These are phyloP conservation scores for Aspergillus fijiensis DNA, from an alignment of 2,329 filamentous ascomycete genomes.

Conservation along the genomic window DNA sequence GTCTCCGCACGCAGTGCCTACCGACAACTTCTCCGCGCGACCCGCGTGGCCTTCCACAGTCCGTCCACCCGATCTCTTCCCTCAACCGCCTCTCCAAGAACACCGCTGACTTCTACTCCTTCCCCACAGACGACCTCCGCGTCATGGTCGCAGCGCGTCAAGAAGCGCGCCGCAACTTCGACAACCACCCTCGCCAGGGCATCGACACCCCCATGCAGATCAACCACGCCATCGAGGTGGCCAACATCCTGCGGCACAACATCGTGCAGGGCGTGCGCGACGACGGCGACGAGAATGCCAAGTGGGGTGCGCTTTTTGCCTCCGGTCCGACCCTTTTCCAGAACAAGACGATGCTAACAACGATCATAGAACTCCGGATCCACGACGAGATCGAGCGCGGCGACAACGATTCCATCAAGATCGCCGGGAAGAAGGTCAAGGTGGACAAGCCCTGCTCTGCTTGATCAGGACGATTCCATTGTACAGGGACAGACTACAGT, in stretches of 20 bases:
- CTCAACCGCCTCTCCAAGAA: too few species aligned
- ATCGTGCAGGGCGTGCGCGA: conserved; percentile 74
- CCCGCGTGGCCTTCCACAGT: conserved; percentile 82
- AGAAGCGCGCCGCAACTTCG: conserved; percentile 74
- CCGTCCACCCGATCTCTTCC: conserved; percentile 4
- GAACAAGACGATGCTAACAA: conserved; percentile 7
- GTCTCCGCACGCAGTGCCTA: conserved; percentile 72
- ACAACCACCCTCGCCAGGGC: conserved; percentile 61
- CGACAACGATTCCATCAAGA: conserved; percentile 87
- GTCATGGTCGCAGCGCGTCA: conserved; percentile 68
- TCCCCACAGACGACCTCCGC: conserved; percentile 62
- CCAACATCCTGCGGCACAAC: conserved; percentile 75
- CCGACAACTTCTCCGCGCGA: conserved; percentile 75
- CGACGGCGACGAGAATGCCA: conserved; percentile 31
- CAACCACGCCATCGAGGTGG: conserved; percentile 77
- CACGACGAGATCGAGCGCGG: conserved; percentile 88
- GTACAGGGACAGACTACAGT: background rate
- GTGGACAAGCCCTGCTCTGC: conserved; percentile 45
- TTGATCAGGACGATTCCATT: conserved; percentile 12
- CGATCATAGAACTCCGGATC: conserved; percentile 70
- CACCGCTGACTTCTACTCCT: background rate
- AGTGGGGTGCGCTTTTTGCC: conserved; percentile 34
- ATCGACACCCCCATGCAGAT: conserved; percentile 65
- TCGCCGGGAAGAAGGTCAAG: conserved; percentile 45
- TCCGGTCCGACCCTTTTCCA: background rate